phyloP scores from a whole-genome alignment of 1,139 yeast species.

The Scheffersomyces quercinus region DNA sequence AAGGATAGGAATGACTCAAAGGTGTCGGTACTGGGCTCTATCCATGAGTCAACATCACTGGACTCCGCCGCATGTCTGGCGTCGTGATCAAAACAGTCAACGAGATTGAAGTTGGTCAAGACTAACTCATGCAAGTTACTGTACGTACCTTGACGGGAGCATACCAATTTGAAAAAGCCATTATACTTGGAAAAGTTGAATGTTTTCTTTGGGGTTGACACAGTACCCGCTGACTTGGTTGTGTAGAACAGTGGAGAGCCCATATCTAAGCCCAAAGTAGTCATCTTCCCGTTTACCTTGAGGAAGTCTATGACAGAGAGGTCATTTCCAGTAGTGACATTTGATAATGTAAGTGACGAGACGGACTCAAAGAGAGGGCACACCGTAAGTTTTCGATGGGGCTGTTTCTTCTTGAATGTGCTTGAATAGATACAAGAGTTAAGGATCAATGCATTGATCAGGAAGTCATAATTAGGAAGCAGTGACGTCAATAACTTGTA shows the following conservation, averaged over 20 bases:
- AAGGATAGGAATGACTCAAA: conserved; percentile 29
- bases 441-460: conserved; percentile 22
- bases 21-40: conserved; percentile 18
- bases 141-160: conserved; percentile 41
- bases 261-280: conserved; percentile 44
- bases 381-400: conserved; percentile 4
- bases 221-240: conserved; percentile 1
- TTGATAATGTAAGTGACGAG: conserved; percentile 31
- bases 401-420: conserved; percentile 15
- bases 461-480: conserved; percentile 7
- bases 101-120: conserved; percentile 37
- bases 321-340: conserved; percentile 43
- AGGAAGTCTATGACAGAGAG: conserved; percentile 50
- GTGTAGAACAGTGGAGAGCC: conserved; percentile 49
- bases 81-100: conserved; percentile 19
- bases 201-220: conserved; percentile 7
- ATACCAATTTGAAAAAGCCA: conserved; percentile 44
- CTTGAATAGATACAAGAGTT: conserved; percentile 28
- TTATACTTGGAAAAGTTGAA: conserved; percentile 42
- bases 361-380: conserved; percentile 37
- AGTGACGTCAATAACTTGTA: conserved; percentile 17
- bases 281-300: conserved; percentile 25
- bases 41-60: conserved; percentile 13
- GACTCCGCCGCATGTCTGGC: conserved; percentile 19
- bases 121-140: conserved; percentile 25